Conservation (phyloP, 352 stramenopile genomes). For the Aphanomyces euteiches region DNA sequence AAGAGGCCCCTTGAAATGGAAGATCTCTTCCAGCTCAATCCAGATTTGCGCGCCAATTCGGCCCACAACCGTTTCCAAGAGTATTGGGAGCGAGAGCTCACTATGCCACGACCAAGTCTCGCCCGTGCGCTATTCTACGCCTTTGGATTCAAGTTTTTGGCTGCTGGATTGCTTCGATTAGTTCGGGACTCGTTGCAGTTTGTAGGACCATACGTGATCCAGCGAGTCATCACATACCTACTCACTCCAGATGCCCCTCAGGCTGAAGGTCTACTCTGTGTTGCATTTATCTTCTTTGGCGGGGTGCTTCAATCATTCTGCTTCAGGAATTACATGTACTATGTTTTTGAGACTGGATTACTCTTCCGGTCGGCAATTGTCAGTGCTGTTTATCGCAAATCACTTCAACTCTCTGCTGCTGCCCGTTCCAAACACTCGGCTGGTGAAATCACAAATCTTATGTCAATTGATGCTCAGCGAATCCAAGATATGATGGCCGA, state of each 20-base stretch:
- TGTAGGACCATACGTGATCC: conserved; percentile 24
- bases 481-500: conserved; percentile 95
- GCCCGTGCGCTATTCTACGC: conserved; percentile 31
- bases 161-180: conserved; percentile 12
- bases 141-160: conserved; percentile 26
- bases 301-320: conserved; percentile 29
- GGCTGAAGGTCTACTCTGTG: background rate
- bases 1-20: conserved; percentile 65
- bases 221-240: conserved; percentile 27
- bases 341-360: conserved; percentile 30
- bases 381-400: conserved; percentile 69
- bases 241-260: background rate
- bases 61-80: conserved; percentile 46
- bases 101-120: conserved; percentile 44
- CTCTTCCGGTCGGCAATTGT: conserved; percentile 58
- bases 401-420: conserved; percentile 78
- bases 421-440: conserved; percentile 71
- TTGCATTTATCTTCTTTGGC: conserved; percentile 14
- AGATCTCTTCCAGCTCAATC: conserved; percentile 83
- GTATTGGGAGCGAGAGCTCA: conserved; percentile 39
- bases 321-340: conserved; percentile 30
- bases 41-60: conserved; percentile 52
- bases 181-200: conserved; percentile 27
- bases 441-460: conserved; percentile 97
- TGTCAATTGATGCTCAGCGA: conserved; percentile 95